Evolutionary conservation across 2,329 filamentous ascomycete genomes (phyloP).

Genomic region (Phoma sp.): DNA sequence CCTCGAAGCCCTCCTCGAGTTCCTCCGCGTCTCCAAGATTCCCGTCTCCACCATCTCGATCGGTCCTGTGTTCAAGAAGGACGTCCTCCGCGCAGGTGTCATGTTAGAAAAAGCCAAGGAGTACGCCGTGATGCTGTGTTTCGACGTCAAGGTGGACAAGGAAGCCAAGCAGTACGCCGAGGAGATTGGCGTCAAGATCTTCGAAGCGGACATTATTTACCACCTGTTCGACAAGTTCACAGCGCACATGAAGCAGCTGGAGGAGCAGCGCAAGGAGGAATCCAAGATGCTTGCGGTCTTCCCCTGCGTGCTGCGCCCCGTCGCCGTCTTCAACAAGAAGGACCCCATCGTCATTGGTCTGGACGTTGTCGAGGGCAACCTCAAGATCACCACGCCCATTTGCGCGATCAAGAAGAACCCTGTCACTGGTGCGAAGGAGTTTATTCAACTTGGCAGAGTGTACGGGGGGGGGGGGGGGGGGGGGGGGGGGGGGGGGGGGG

Average conservation of each 20-base stretch:
- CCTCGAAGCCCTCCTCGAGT: slow-evolving; percentile 93
- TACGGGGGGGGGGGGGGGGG: too few relatives aligned
- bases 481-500: too few relatives aligned
- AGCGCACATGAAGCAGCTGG: slow-evolving; percentile 85
- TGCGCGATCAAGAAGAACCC: slow-evolving; percentile 83
- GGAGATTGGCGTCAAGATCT: slow-evolving; percentile 94
- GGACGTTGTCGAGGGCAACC: slow-evolving; percentile 88
- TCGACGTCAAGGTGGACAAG: slow-evolving; percentile 99
- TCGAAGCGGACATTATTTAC: slow-evolving; percentile 98
- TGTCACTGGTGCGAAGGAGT: slow-evolving; percentile 79
- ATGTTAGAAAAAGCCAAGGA: slow-evolving; percentile 97
- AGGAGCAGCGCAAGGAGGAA: slow-evolving; percentile 94
- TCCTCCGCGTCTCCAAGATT: slow-evolving; percentile 94
- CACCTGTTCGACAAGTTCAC: slow-evolving; percentile 97
- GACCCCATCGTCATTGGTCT: slow-evolving; percentile 93
- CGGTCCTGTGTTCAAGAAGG: slow-evolving; percentile 95
- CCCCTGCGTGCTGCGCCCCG: slow-evolving; percentile 86
- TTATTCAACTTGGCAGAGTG: slow-evolving; percentile 89
- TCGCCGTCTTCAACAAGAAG: slow-evolving; percentile 99
- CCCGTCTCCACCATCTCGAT: slow-evolving; percentile 97
- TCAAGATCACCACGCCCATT: slow-evolving; percentile 87
- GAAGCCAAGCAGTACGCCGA: slow-evolving; percentile 91
- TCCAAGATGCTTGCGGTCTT: slow-evolving; percentile 95
- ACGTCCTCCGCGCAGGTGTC: slow-evolving; percentile 89
- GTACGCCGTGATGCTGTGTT: slow-evolving; percentile 98